Conservation (phyloP, 1,284 basidiomycete species). For the Microbotryum lychnidis-dioicae region DNA sequence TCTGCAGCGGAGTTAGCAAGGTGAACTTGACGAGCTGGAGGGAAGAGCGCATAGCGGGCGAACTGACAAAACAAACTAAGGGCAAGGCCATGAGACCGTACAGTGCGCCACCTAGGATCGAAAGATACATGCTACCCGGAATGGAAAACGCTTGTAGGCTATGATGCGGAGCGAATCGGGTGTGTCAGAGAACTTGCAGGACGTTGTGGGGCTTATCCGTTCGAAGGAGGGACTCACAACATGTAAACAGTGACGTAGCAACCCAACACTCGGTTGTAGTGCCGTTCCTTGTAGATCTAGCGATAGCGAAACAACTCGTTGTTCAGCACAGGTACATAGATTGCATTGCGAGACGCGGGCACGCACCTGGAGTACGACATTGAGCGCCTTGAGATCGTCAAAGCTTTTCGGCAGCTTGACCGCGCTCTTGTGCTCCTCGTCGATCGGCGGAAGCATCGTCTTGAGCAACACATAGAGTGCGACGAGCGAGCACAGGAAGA, state of each 20-base stretch:
- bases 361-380: slow-evolving; percentile 36
- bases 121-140: slow-evolving; percentile 96
- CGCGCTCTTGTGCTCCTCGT: slow-evolving; percentile 25
- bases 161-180: slow-evolving; percentile 4
- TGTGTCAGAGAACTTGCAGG: neutral
- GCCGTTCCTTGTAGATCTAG: slow-evolving; percentile 40
- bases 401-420: slow-evolving; percentile 41
- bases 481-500: slow-evolving; percentile 50
- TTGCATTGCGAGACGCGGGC: neutral
- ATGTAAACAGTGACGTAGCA: slow-evolving; percentile 59
- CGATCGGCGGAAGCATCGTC: slow-evolving; percentile 33
- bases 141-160: slow-evolving; percentile 94
- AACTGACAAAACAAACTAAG: slow-evolving; percentile 64
- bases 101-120: slow-evolving; percentile 89
- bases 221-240: slow-evolving; percentile 55
- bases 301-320: neutral
- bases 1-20: neutral
- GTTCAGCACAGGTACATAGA: slow-evolving; percentile 1
- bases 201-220: neutral
- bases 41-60: neutral
- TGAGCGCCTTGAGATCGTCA: slow-evolving; percentile 40
- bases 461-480: slow-evolving; percentile 25
- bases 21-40: neutral
- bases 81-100: slow-evolving; percentile 84
- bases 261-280: slow-evolving; percentile 39